Percentiles rank a stretch among this genome's conserved stretches.
These are phyloP conservation scores for Balakata baccata DNA, from an alignment of 345 rosid genomes.

Conservation along the genomic window DNA sequence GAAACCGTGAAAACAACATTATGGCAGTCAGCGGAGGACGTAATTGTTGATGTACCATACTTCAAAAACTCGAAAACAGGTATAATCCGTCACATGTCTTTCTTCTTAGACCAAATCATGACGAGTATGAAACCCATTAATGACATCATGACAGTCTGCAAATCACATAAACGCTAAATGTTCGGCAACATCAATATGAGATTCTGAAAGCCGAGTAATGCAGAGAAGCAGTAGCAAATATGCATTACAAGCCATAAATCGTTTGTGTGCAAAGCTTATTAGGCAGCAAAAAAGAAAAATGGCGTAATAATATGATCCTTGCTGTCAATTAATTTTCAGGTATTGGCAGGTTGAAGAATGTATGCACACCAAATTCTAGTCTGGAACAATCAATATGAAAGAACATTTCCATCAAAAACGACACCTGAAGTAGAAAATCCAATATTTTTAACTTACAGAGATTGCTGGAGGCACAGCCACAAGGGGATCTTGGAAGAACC, in stretches of 20 bases:
- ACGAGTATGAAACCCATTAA: conserved; percentile 89
- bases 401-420: too few relatives aligned
- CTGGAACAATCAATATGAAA: too few relatives aligned
- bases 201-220: not conserved
- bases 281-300: not conserved
- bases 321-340: not conserved
- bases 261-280: not conserved
- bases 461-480: conserved; percentile 93
- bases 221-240: not conserved
- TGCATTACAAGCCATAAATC: not conserved
- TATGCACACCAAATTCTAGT: too few relatives aligned
- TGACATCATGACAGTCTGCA: conserved; percentile 97
- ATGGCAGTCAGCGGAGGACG: not conserved
- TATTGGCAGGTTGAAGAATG: not conserved
- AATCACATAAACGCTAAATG: not conserved
- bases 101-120: conserved; percentile 70
- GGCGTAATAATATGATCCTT: not conserved
- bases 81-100: conserved; percentile 14
- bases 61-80: not conserved
- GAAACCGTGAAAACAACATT: too few relatives aligned
- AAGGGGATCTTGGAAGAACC: conserved; percentile 86
- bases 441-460: conserved; percentile 49
- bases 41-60: not conserved
- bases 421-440: not conserved
- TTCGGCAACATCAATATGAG: not conserved